Evolutionary conservation across 78 protist species (phyloP), one percentile per base, ranked within the genome.

Genomic region (Isochrysis galbana): DNA sequence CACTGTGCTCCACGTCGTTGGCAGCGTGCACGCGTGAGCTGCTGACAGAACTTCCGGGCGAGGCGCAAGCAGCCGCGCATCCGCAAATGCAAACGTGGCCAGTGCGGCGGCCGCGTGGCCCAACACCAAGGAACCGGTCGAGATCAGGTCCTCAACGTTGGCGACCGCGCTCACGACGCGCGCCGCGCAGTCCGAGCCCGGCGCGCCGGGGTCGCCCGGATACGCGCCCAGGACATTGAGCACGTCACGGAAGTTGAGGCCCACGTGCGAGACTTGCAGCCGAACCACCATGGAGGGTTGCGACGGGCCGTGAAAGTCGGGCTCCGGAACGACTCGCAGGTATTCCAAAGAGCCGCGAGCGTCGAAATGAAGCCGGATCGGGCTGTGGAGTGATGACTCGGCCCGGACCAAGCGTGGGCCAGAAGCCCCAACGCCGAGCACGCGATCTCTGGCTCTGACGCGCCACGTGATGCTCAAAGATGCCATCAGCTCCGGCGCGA

Each of bases 191-290:
- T 78, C 86, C 48, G 7, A 1, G 48, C 86, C 86, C 1, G 86
- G 86, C 48, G 86, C 32, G 1, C 82, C 82, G 23, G 82, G 82
- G 42, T 72, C 82, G 82, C 82, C 82, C 23, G 82, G 82, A 41
- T 72, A 72, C 82, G 2, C 82, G 1, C 82, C 82, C 36, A 72
- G 36, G 17, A 72, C 82, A 17, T 72, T 72, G 82, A 72, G 82
- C 82, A 34, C 82, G 82, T 61, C 74, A 2, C 74, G 74, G 26
- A 61, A 61, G 74, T 61, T 61, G 23, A 61, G 74, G 23, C 74
- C 74, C 29, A 61, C 74, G 48, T 32, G 26, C 74, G 5, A 36
- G 22, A 29, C 48, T 14, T 23, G 48, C 86, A 29, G 0, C 39
- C n/a, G 86, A 10, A 36, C 44, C 22, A 36, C 41, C 41, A 41